Percentiles rank a stretch among this genome's conserved stretches.
phyloP scores from a whole-genome alignment of 2,329 filamentous ascomycete genomes.

The Penicillium concentricum region DNA sequence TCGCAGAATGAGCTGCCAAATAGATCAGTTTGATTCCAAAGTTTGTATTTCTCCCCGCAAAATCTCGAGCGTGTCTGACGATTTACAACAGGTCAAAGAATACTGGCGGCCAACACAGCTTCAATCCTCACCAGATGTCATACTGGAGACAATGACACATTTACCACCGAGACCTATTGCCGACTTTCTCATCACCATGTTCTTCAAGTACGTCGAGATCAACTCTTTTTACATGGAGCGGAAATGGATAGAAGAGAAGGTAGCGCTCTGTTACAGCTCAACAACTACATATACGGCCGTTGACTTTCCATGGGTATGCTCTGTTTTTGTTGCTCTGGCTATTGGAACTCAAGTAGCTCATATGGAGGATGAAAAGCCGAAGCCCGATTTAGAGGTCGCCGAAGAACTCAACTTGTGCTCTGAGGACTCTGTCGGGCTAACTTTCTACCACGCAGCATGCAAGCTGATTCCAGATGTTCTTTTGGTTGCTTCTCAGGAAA shows the following conservation, averaged over 20 bases:
- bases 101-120: slow-evolving; percentile 43
- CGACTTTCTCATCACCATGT: slow-evolving; percentile 39
- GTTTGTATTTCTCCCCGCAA: slow-evolving; percentile 16
- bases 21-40: slow-evolving; percentile 27
- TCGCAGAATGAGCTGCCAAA: slow-evolving; percentile 38
- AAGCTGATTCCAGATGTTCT: slow-evolving; percentile 57
- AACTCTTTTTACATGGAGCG: slow-evolving; percentile 44
- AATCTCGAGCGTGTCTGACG: neutral
- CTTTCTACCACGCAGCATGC: slow-evolving; percentile 56
- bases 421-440: slow-evolving; percentile 54
- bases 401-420: slow-evolving; percentile 36
- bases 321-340: slow-evolving; percentile 41
- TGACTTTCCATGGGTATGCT: slow-evolving; percentile 40
- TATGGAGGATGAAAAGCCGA: slow-evolving; percentile 34
- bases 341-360: slow-evolving; percentile 46
- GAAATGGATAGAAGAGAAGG: slow-evolving; percentile 37
- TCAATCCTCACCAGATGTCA: slow-evolving; percentile 34
- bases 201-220: slow-evolving; percentile 42
- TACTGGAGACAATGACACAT: slow-evolving; percentile 35
- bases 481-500: slow-evolving; percentile 54
- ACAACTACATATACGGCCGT: slow-evolving; percentile 30
- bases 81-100: slow-evolving; percentile 34
- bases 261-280: slow-evolving; percentile 36
- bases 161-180: slow-evolving; percentile 43
- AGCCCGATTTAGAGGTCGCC: slow-evolving; percentile 15